phyloP scores from a whole-genome alignment of 164 flowering plant species.

The Malania oleifera region DNA sequence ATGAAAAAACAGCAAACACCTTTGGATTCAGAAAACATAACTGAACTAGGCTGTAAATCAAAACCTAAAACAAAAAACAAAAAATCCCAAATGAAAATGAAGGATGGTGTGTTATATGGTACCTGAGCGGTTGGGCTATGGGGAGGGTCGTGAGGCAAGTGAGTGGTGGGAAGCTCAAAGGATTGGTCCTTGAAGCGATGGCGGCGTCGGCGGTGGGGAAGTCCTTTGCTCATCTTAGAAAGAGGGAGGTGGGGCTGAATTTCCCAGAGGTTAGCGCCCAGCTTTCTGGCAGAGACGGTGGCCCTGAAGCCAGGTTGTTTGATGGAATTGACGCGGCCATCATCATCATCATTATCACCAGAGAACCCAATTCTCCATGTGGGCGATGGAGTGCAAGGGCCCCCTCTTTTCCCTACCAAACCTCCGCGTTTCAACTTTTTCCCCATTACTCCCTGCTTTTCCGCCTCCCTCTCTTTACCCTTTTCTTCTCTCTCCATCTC shows the following conservation, averaged over 20 bases:
- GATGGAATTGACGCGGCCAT: not conserved
- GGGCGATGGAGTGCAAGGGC: constrained; percentile 61
- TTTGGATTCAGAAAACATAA: not conserved
- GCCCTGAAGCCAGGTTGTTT: constrained; percentile 15
- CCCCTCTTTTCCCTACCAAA: constrained; percentile 52
- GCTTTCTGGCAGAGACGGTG: constrained; percentile 62
- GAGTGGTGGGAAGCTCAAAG: constrained; percentile 25
- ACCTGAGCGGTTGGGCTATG: constrained; percentile 43
- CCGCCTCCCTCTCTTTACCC: constrained; percentile 34
- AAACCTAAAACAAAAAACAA: not conserved
- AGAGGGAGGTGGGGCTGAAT: constrained; percentile 25
- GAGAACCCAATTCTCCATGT: constrained; percentile 47
- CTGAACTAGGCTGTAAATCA: not conserved
- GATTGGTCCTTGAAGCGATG: constrained; percentile 27
- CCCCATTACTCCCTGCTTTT: constrained; percentile 47
- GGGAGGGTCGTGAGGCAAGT: constrained; percentile 44
- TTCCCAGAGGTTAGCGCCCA: constrained; percentile 73
- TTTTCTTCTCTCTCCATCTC: too few relatives aligned
- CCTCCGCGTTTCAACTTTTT: constrained; percentile 54
- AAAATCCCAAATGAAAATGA: not conserved
- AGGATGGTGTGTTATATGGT: not conserved
- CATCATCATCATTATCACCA: constrained; percentile 7
- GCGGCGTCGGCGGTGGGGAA: constrained; percentile 24
- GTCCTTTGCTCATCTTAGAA: constrained; percentile 33
- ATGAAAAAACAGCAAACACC: not conserved